Conservation (phyloP, 2,329 filamentous ascomycete genomes). For the Ophiostoma himal-ulmi region DNA sequence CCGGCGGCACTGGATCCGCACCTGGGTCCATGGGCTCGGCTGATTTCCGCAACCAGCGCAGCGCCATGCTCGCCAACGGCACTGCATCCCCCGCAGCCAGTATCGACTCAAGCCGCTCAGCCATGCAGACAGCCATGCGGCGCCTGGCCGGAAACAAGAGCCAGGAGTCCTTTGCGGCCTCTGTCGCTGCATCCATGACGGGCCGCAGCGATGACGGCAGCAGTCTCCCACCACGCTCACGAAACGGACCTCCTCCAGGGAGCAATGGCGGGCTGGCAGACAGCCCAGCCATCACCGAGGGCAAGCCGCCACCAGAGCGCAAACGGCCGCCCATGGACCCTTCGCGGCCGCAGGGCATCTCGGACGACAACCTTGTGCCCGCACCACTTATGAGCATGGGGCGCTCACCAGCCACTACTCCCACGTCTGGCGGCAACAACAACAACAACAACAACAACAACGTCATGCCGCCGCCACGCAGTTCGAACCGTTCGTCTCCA, state of each 20-base stretch:
- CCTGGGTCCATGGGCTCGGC: constrained; percentile 21
- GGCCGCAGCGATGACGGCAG: constrained; percentile 45
- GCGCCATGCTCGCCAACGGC: constrained; percentile 30
- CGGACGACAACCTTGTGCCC: constrained; percentile 51
- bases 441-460: constrained; percentile 24
- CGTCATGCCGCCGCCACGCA: constrained; percentile 41
- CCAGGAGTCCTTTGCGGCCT: constrained; percentile 51
- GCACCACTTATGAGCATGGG: constrained; percentile 52
- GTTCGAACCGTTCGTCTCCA: constrained; percentile 30
- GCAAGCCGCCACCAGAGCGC: constrained; percentile 53
- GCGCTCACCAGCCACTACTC: constrained; percentile 32
- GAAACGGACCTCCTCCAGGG: constrained; percentile 37
- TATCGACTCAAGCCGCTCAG: constrained; percentile 44
- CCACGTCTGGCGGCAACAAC: constrained; percentile 33
- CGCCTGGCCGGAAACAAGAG: constrained; percentile 47
- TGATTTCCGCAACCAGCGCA: constrained; percentile 29
- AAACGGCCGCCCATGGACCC: constrained; percentile 63
- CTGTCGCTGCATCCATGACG: constrained; percentile 36
- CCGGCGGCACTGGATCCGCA: neutral
- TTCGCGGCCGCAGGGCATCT: constrained; percentile 43
- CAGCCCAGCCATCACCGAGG: constrained; percentile 32
- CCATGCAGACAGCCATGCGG: constrained; percentile 39
- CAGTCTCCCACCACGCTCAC: constrained; percentile 47
- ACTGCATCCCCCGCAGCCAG: constrained; percentile 47
- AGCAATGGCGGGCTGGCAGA: constrained; percentile 29